Conservation (phyloP, 2,329 filamentous ascomycete genomes). For the Trichoderma breve region DNA sequence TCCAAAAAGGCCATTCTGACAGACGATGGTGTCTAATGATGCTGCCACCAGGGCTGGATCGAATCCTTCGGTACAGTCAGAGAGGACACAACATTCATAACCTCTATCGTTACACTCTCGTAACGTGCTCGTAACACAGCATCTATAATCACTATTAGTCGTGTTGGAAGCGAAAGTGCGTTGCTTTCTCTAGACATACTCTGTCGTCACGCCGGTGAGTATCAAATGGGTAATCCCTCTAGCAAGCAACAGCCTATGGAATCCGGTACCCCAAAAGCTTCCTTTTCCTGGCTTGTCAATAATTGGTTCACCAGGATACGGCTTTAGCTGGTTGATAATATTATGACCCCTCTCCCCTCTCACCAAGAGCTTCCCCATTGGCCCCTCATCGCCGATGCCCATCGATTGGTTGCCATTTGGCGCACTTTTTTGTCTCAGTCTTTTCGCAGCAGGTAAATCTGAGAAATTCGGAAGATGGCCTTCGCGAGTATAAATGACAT, state of each 20-base stretch:
- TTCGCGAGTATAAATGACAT: conserved; percentile 4
- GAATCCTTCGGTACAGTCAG: background rate
- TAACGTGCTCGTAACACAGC: background rate
- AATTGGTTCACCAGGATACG: background rate
- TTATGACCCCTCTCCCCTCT: background rate
- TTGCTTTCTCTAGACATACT: background rate
- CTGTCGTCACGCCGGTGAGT: background rate
- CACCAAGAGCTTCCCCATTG: background rate
- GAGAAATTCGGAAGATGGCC: background rate
- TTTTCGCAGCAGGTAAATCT: background rate
- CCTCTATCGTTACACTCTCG: conserved; percentile 1
- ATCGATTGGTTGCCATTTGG: background rate
- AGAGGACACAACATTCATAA: background rate
- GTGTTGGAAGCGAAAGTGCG: background rate
- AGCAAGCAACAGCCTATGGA: background rate
- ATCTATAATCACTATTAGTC: background rate
- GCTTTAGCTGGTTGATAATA: conserved; percentile 6
- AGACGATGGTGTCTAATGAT: background rate
- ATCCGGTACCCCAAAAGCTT: conserved; percentile 1
- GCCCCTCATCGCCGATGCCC: background rate
- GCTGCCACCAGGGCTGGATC: background rate
- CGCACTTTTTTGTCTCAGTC: background rate
- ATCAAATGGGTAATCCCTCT: conserved; percentile 7
- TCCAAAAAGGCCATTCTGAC: background rate
- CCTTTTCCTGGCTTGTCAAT: conserved; percentile 6